Evolutionary conservation across 176 grass and related monocot genomes (phyloP).

Genomic region (Areca catechu): DNA sequence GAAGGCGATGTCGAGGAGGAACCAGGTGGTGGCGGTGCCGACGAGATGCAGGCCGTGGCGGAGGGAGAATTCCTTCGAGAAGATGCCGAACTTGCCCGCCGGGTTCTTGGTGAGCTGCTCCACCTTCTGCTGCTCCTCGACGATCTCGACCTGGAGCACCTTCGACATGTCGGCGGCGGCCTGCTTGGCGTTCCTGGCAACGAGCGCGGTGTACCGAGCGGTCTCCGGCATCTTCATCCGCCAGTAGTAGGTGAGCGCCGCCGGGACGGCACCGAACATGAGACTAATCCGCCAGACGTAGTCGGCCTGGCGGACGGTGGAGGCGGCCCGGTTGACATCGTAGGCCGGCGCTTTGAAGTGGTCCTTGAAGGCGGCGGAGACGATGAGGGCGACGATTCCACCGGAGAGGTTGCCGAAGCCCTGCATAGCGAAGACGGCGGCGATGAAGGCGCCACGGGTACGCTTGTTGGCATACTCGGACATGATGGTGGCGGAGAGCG

Average conservation of each 20-base stretch:
- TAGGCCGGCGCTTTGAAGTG: background rate
- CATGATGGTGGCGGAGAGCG: slow-evolving; percentile 82
- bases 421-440: background rate
- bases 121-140: slow-evolving; percentile 16
- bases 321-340: background rate
- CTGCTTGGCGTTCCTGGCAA: slow-evolving; percentile 41
- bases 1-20: slow-evolving; percentile 34
- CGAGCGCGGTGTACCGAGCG: slow-evolving; percentile 60
- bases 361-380: slow-evolving; percentile 5
- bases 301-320: background rate
- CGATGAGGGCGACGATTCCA: slow-evolving; percentile 9
- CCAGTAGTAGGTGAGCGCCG: slow-evolving; percentile 46
- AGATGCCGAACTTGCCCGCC: slow-evolving; percentile 32
- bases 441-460: slow-evolving; percentile 20
- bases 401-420: slow-evolving; percentile 15
- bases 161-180: slow-evolving; percentile 51
- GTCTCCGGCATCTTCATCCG: slow-evolving; percentile 73
- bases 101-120: background rate
- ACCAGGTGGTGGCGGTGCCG: slow-evolving; percentile 46
- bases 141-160: slow-evolving; percentile 46
- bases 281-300: too few species aligned
- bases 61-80: slow-evolving; percentile 29
- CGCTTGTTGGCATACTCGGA: slow-evolving; percentile 91
- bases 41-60: slow-evolving; percentile 44
- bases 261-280: background rate